Conservation (phyloP, 2,329 filamentous ascomycete genomes). For the Monosporascus sp. region DNA sequence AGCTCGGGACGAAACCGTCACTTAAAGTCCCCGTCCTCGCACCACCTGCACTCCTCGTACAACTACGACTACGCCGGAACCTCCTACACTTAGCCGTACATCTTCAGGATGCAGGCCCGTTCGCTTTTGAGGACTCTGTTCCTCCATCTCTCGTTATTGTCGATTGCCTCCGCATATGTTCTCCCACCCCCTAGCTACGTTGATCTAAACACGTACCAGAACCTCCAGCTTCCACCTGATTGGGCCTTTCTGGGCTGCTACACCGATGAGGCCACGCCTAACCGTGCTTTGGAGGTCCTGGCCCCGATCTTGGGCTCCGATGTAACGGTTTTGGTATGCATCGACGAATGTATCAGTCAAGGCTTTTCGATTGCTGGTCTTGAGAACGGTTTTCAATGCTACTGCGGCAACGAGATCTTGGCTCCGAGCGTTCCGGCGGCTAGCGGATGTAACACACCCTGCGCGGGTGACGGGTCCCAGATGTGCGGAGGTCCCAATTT, state of each 20-base stretch:
- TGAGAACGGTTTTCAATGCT: slow-evolving; percentile 40
- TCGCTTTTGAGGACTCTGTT: not conserved
- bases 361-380: slow-evolving; percentile 36
- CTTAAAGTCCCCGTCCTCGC: too few relatives aligned
- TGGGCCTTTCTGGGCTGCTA: not conserved
- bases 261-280: not conserved
- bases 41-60: not conserved
- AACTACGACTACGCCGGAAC: too few relatives aligned
- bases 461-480: slow-evolving; percentile 15
- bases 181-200: not conserved
- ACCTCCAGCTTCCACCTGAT: not conserved
- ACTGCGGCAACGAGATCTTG: slow-evolving; percentile 25
- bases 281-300: not conserved
- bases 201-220: not conserved
- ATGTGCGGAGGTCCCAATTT: slow-evolving; percentile 16
- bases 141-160: not conserved
- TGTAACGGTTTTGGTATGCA: not conserved
- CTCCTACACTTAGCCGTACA: not conserved
- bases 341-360: not conserved
- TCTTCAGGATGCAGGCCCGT: not conserved
- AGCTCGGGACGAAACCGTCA: too few relatives aligned
- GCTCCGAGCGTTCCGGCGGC: not conserved
- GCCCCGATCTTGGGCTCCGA: not conserved
- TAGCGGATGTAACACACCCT: slow-evolving; percentile 15
- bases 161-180: not conserved